Evolutionary conservation across 73 alveolate species (phyloP).

Genomic region (Diophrys sp.): DNA sequence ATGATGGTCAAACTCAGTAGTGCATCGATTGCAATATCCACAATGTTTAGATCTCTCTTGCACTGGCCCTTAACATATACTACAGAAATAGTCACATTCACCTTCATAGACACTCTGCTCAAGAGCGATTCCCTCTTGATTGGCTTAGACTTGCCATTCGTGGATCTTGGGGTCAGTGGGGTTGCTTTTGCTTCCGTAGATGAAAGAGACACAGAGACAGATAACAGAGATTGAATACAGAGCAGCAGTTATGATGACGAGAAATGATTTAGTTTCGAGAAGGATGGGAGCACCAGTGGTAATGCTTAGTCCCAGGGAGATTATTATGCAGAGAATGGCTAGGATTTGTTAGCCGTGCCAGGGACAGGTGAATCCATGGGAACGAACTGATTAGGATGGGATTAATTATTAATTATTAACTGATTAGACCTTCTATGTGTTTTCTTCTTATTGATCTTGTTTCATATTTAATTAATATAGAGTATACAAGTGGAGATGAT

Average conservation of each 20-base stretch:
- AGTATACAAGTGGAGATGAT: no score
- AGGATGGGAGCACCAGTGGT: not conserved
- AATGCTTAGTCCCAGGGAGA: not conserved
- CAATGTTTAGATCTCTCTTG: conserved; percentile 48
- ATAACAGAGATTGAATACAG: not conserved
- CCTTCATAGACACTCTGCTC: not conserved
- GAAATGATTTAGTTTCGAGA: not conserved
- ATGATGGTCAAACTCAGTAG: conserved; percentile 62
- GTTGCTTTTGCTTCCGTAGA: not conserved
- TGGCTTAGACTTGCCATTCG: not conserved
- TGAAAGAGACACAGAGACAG: not conserved
- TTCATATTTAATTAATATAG: no score
- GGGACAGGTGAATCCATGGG: not conserved
- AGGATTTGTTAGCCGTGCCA: not conserved
- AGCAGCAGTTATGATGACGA: not conserved
- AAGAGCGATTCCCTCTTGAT: not conserved
- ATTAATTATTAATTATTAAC: no score
- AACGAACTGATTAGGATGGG: no score
- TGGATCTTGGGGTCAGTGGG: conserved; percentile 4
- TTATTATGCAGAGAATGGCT: not conserved
- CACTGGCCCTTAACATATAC: conserved; percentile 45
- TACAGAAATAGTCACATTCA: conserved; percentile 17
- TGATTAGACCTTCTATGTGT: no score
- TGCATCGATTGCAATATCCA: conserved; percentile 65
- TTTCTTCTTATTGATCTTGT: no score